Conservation (phyloP, 148 eudicot species). For the Nyssa sinensis region DNA sequence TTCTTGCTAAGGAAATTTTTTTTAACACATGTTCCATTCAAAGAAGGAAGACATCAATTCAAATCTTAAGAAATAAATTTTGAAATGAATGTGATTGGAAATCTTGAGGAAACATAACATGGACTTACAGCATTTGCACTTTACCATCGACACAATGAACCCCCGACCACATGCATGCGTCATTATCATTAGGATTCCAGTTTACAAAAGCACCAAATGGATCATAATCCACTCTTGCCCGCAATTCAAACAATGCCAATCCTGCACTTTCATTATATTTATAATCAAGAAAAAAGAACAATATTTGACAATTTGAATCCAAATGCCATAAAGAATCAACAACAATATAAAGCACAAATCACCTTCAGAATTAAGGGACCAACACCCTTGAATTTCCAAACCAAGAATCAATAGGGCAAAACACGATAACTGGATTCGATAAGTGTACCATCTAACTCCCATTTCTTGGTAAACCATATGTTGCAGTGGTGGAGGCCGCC, state of each 20-base stretch:
- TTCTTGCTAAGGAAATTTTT: background rate
- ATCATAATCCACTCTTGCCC: constrained; percentile 50
- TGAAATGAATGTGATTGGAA: background rate
- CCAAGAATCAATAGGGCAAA: constrained; percentile 48
- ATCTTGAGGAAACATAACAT: background rate
- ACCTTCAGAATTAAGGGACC: constrained; percentile 82
- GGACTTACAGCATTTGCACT: constrained; percentile 87
- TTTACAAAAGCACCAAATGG: constrained; percentile 65
- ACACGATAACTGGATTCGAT: constrained; percentile 46
- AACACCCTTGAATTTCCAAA: constrained; percentile 48
- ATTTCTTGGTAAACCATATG: constrained; percentile 49
- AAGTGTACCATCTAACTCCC: constrained; percentile 70
- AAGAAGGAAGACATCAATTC: constrained; percentile 7
- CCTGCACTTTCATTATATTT: constrained; percentile 48
- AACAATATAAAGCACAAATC: constrained; percentile 9
- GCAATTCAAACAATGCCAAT: constrained; percentile 59
- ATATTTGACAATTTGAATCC: background rate
- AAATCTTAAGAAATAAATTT: background rate
- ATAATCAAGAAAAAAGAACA: constrained; percentile 3
- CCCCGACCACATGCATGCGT: constrained; percentile 79
- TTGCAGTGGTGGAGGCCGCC: constrained; percentile 42
- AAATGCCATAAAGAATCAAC: background rate
- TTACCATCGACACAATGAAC: constrained; percentile 62
- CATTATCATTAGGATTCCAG: constrained; percentile 63
- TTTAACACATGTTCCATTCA: background rate